Evolutionary conservation across 78 protist genomes (phyloP).

Genomic region (Diacronema lutheri): DNA sequence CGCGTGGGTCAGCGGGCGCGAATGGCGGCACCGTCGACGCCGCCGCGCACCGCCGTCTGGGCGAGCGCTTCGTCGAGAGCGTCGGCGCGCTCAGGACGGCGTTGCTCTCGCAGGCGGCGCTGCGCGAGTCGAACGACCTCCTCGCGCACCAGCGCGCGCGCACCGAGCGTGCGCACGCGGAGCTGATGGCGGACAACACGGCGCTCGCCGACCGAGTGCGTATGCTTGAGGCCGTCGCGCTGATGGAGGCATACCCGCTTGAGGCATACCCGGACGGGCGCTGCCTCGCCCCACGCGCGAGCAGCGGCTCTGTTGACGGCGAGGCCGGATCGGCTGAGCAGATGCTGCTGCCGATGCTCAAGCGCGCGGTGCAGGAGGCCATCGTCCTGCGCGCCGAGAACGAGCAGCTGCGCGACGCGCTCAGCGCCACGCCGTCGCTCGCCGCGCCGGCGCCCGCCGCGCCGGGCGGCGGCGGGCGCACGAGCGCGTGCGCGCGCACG

Average conservation of each 20-base stretch:
- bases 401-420: background rate
- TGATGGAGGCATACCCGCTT: slow-evolving; percentile 13
- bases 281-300: background rate
- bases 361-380: background rate
- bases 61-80: background rate
- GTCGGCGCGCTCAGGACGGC: background rate
- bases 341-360: too few species aligned
- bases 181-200: background rate
- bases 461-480: too few species aligned
- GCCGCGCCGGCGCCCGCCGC: too few species aligned
- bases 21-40: background rate
- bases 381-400: background rate
- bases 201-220: background rate
- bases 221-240: background rate
- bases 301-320: background rate
- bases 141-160: background rate
- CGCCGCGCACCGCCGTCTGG: background rate
- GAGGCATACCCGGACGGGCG: background rate
- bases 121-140: background rate
- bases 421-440: too few species aligned
- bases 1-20: too few species aligned
- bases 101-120: background rate
- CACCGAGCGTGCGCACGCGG: background rate
- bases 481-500: too few species aligned
- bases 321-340: too few species aligned